These are phyloP conservation scores for Colletotrichum shisoi DNA, from an alignment of 2,329 filamentous ascomycete genomes.

Conservation along the genomic window DNA sequence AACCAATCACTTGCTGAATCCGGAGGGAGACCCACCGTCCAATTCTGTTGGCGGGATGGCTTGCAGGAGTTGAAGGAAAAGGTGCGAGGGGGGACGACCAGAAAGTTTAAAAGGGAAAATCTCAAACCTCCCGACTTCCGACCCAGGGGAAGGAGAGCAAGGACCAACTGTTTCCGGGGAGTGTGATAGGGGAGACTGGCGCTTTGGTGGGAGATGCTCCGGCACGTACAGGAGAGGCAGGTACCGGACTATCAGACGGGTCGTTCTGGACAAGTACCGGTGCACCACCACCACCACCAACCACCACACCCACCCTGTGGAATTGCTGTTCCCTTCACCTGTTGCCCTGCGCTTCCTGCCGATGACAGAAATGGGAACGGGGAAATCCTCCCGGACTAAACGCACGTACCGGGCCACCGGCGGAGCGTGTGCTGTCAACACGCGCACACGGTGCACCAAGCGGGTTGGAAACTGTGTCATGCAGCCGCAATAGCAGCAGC, in stretches of 20 bases:
- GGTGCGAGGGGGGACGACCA: neutral
- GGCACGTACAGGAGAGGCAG: conserved; percentile 3
- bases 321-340: neutral
- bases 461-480: neutral
- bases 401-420: too few species aligned
- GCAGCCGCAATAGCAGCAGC: neutral
- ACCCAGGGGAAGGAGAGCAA: conserved; percentile 14
- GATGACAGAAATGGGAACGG: neutral
- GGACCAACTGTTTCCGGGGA: conserved; percentile 33
- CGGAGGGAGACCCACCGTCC: neutral
- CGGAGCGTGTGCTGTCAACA: neutral
- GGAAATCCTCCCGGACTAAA: neutral
- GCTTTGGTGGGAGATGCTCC: conserved; percentile 4
- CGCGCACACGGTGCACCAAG: neutral
- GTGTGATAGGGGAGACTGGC: conserved; percentile 10
- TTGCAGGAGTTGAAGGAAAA: conserved; percentile 23
- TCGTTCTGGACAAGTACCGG: conserved; percentile 8
- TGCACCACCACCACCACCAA: too few species aligned
- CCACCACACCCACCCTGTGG: too few species aligned
- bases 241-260: conserved; percentile 8
- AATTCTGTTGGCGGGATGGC: conserved; percentile 20
- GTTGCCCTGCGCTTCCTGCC: neutral
- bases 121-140: conserved; percentile 28
- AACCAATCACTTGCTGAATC: neutral
- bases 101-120: conserved; percentile 14